phyloP scores from a whole-genome alignment of 306 rosid genomes.

The Comarum palustre region DNA sequence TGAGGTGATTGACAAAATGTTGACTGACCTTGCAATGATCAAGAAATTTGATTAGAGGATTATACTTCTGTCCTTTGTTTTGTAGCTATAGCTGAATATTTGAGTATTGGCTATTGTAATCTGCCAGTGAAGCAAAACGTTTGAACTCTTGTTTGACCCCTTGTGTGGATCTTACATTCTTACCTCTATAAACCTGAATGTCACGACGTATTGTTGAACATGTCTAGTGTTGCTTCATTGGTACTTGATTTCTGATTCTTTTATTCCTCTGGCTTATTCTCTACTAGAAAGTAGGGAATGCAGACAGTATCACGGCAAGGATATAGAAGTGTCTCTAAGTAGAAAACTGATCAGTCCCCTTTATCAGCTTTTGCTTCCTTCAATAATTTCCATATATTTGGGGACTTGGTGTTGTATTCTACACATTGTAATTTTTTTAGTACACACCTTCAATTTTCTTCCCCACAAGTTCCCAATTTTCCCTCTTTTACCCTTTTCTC shows the following conservation, averaged over 20 bases:
- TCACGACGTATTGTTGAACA: not conserved
- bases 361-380: too few relatives aligned
- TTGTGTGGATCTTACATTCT: constrained; percentile 1
- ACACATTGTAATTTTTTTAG: too few relatives aligned
- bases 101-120: not conserved
- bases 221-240: not conserved
- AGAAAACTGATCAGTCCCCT: not conserved
- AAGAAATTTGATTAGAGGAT: constrained; percentile 70
- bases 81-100: not conserved
- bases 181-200: not conserved
- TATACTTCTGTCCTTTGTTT: not conserved
- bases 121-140: not conserved
- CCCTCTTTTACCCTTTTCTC: too few relatives aligned
- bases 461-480: too few relatives aligned
- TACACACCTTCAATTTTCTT: too few relatives aligned
- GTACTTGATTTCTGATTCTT: not conserved
- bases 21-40: constrained; percentile 74
- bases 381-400: not conserved
- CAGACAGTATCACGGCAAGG: not conserved
- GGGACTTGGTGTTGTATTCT: not conserved
- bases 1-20: constrained; percentile 92
- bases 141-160: not conserved
- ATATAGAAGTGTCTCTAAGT: not conserved
- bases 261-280: not conserved
- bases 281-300: not conserved